Evolutionary conservation across 352 stramenopile genomes (phyloP).

Genomic region (Pythium periplocum): DNA sequence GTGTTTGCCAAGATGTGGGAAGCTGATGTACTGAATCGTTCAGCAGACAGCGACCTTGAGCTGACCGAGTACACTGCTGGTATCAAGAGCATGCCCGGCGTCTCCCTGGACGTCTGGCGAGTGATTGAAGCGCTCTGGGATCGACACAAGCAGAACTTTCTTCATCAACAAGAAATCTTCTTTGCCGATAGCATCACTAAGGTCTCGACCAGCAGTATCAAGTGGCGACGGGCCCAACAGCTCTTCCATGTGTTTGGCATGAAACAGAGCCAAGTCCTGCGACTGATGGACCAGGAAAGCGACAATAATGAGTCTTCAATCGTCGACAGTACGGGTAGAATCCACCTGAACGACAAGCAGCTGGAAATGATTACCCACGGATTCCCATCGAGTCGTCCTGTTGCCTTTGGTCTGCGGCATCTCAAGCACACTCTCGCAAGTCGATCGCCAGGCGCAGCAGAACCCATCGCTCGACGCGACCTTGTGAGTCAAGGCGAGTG

Average conservation of each 20-base stretch:
- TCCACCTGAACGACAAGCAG: neutral
- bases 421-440: neutral
- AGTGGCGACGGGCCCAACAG: slow-evolving; percentile 29
- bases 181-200: slow-evolving; percentile 28
- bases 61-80: slow-evolving; percentile 27
- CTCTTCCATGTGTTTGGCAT: slow-evolving; percentile 53
- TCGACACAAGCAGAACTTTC: slow-evolving; percentile 51
- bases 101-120: slow-evolving; percentile 50
- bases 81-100: slow-evolving; percentile 31
- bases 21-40: slow-evolving; percentile 18
- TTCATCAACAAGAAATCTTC: slow-evolving; percentile 61
- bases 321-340: neutral
- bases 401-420: slow-evolving; percentile 13
- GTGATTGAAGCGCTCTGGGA: slow-evolving; percentile 56
- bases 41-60: slow-evolving; percentile 24
- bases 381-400: neutral
- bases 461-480: slow-evolving; percentile 16
- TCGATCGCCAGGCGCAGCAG: no score
- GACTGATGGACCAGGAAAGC: slow-evolving; percentile 19
- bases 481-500: slow-evolving; percentile 52
- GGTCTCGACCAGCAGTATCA: slow-evolving; percentile 2
- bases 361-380: neutral
- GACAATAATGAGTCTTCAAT: neutral
- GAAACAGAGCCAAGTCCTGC: slow-evolving; percentile 29
- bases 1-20: slow-evolving; percentile 59